These are phyloP conservation scores for Trypanosoma mega DNA, from an alignment of 208 protist species.

Conservation along the genomic window DNA sequence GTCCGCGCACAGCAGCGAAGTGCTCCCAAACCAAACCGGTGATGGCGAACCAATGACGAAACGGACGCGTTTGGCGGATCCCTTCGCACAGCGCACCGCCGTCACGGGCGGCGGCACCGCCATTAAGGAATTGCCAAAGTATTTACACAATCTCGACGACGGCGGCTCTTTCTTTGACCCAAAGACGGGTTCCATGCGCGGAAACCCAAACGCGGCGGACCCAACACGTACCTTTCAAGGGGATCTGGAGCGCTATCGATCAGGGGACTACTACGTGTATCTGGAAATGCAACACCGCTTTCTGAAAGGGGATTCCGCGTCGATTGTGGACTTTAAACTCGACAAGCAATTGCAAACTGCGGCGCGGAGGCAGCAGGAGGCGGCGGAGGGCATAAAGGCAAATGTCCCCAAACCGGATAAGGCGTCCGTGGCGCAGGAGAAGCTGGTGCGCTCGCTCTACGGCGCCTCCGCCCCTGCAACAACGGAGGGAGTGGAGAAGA, in stretches of 20 bases:
- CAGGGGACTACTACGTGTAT: constrained; percentile 76
- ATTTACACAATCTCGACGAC: constrained; percentile 83
- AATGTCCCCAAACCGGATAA: neutral
- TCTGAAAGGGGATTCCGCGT: constrained; percentile 68
- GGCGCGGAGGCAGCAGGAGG: constrained; percentile 9
- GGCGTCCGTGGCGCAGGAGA: constrained; percentile 38
- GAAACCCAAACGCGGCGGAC: constrained; percentile 78
- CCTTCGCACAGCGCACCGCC: constrained; percentile 54
- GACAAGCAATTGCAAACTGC: constrained; percentile 47
- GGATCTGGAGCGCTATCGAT: constrained; percentile 73
- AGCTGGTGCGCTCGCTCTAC: constrained; percentile 57
- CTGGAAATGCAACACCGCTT: constrained; percentile 81
- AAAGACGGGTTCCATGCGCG: constrained; percentile 86
- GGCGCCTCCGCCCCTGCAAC: constrained; percentile 27
- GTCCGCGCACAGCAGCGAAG: neutral
- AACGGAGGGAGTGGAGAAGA: constrained; percentile 11
- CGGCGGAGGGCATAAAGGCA: neutral
- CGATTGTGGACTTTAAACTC: constrained; percentile 84
- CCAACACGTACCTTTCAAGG: constrained; percentile 65
- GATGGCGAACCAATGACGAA: constrained; percentile 9
- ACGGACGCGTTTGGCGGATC: constrained; percentile 24
- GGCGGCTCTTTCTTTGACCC: constrained; percentile 71
- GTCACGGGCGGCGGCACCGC: constrained; percentile 62
- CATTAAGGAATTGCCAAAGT: constrained; percentile 83
- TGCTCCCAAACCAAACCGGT: too few relatives aligned